Percentiles rank a stretch among this genome's conserved stretches.
Conservation (phyloP, 495 filamentous ascomycete species). For the Cudoniella acicularis region DNA sequence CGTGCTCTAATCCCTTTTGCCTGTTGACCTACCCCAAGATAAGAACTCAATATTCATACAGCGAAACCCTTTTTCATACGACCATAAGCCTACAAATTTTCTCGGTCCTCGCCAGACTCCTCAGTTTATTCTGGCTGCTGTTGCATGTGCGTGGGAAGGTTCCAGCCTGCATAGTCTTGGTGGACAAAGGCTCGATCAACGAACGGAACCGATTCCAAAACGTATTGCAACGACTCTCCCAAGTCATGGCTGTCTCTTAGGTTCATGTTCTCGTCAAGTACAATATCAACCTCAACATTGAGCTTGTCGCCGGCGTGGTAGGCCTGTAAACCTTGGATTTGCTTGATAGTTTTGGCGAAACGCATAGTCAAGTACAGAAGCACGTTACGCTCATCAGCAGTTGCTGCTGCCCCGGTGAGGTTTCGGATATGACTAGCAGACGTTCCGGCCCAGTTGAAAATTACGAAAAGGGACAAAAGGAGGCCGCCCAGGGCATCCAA, state of each 20-base stretch:
- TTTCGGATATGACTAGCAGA: slow-evolving; percentile 76
- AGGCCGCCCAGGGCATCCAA: slow-evolving; percentile 82
- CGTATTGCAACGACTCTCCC: slow-evolving; percentile 85
- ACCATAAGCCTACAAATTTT: neutral
- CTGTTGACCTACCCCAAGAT: too few species aligned
- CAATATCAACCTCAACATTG: slow-evolving; percentile 76
- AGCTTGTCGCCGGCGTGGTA: slow-evolving; percentile 90
- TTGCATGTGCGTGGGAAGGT: slow-evolving; percentile 82
- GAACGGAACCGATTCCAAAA: slow-evolving; percentile 80
- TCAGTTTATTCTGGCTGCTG: slow-evolving; percentile 49
- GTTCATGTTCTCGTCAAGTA: slow-evolving; percentile 74
- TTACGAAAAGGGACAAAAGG: slow-evolving; percentile 75
- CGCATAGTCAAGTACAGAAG: slow-evolving; percentile 91
- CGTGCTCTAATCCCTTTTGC: too few species aligned
- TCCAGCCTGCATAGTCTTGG: slow-evolving; percentile 76
- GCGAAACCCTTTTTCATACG: too few species aligned
- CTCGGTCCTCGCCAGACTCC: neutral
- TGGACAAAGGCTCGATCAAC: slow-evolving; percentile 71
- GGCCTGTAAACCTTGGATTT: slow-evolving; percentile 83
- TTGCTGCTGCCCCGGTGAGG: slow-evolving; percentile 76
- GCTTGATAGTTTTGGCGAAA: slow-evolving; percentile 82
- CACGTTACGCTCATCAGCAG: slow-evolving; percentile 76
- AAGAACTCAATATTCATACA: too few species aligned
- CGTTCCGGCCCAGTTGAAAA: slow-evolving; percentile 79
- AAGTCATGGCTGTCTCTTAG: slow-evolving; percentile 86